These are phyloP conservation scores for Aspergillus ochraceoroseus DNA, from an alignment of 2,329 filamentous ascomycete genomes.

Conservation along the genomic window DNA sequence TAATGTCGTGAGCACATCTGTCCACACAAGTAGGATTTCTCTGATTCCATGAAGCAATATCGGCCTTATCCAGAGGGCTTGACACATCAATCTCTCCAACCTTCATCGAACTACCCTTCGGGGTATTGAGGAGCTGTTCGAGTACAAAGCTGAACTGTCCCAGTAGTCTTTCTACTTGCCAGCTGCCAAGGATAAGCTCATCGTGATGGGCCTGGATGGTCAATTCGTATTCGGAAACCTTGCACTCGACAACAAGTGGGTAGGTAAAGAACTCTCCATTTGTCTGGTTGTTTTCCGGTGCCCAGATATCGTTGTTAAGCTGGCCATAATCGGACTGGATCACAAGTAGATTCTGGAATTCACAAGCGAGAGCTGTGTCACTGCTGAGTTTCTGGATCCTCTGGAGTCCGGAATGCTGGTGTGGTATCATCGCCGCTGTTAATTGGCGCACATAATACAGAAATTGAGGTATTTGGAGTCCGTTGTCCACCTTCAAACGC, in stretches of 20 bases:
- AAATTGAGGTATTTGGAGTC: constrained; percentile 45
- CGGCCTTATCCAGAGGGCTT: constrained; percentile 32
- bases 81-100: constrained; percentile 30
- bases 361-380: constrained; percentile 43
- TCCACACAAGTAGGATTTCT: constrained; percentile 24
- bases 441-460: constrained; percentile 55
- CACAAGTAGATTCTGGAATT: constrained; percentile 47
- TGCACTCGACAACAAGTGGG: constrained; percentile 62
- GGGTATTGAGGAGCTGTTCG: constrained; percentile 30
- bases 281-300: constrained; percentile 47
- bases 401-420: constrained; percentile 59
- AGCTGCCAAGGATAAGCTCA: constrained; percentile 52
- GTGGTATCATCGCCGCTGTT: constrained; percentile 55
- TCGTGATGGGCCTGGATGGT: constrained; percentile 62
- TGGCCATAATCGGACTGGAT: constrained; percentile 35
- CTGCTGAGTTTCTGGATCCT: constrained; percentile 52
- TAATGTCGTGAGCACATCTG: constrained; percentile 33
- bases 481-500: constrained; percentile 38
- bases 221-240: constrained; percentile 51
- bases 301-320: constrained; percentile 29
- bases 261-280: constrained; percentile 56
- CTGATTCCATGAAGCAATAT: constrained; percentile 34
- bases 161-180: constrained; percentile 52
- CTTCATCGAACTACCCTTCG: constrained; percentile 21
- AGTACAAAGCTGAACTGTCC: constrained; percentile 46